Base-by-base conservation (phyloP, 116 monocot species). In the Iris pallida region DNA sequence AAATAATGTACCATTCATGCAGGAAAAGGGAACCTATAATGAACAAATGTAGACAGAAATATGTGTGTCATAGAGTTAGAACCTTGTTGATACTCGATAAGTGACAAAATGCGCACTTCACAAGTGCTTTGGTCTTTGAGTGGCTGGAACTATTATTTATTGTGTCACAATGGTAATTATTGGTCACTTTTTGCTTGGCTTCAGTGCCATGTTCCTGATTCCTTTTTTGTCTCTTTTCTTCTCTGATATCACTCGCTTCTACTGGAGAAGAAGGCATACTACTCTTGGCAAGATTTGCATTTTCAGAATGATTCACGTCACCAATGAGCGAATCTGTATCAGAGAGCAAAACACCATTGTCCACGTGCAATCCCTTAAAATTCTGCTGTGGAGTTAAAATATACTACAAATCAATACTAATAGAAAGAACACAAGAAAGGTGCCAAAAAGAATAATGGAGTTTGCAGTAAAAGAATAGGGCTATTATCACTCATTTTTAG, bases 21-120 rank as follows among this genome's bases (percentile, higher is more conserved):
- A 51, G 13, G 49, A 51, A 51, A 51, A 51, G 49, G 13, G 13
- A 51, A 51, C 49, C 13, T 13, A 57, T 20, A 57, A 57, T 57
- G 42, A 60, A 60, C 40, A n/a, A 42, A 60, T 11, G 5, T 57
- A 20, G 20, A 20, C 42, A 13, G 40, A 60, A 5, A 42, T 60
- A 11, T 8, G 42, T 60, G 12, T n/a, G 2, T 5, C 7, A 8
- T 45, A 45, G 45, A 5, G 16, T 63, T 51, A 13, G 13, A 63
- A 90, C 94, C 94, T 90, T 68, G 51, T 81, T 79, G 47, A 59
- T 68, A 44, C 42, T 78, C 18, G 70, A 80, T 19, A 85, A 79
- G 75, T 90, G 84, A 18, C 94, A 94, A 68, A 94, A 94, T 53
- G 76, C 85, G 71, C 94, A 94, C 45, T 62, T 45, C 45, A 45